Percentiles rank a stretch among this genome's conserved stretches.
These are phyloP conservation scores for Trichoderma parareesei DNA, from an alignment of 495 filamentous ascomycete genomes.

Conservation along the genomic window DNA sequence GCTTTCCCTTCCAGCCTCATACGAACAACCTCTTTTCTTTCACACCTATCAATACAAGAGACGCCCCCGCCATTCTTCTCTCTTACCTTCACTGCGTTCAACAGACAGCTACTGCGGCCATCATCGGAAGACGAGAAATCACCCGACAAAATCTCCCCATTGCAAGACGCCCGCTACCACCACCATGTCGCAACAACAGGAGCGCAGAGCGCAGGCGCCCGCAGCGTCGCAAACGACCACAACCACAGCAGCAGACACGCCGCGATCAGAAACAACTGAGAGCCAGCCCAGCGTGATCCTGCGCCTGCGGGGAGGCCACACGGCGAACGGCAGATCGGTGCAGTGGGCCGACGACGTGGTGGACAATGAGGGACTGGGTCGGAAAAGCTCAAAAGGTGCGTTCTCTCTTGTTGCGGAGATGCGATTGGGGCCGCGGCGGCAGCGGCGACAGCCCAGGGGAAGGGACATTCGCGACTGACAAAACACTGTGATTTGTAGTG, in stretches of 20 bases:
- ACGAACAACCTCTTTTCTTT: neutral
- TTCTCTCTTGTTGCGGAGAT: too few species aligned
- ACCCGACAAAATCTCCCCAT: neutral
- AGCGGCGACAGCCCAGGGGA: too few species aligned
- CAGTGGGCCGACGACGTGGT: slow-evolving; percentile 90
- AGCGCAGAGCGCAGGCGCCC: slow-evolving; percentile 8
- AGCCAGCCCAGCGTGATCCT: slow-evolving; percentile 30
- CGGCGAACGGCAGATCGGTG: slow-evolving; percentile 46
- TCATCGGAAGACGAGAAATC: neutral
- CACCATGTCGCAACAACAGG: slow-evolving; percentile 10
- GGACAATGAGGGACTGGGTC: slow-evolving; percentile 92
- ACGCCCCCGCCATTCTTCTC: neutral
- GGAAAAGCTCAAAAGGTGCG: slow-evolving; percentile 87
- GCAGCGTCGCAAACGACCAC: slow-evolving; percentile 14
- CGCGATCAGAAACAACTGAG: slow-evolving; percentile 14
- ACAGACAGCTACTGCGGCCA: neutral
- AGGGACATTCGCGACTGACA: neutral
- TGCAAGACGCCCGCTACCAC: neutral
- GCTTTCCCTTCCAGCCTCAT: neutral
- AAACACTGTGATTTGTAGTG: slow-evolving; percentile 43
- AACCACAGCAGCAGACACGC: slow-evolving; percentile 13
- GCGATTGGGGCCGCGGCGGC: too few species aligned
- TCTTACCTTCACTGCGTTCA: neutral
- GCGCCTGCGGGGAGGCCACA: slow-evolving; percentile 35
- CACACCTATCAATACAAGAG: neutral